Evolutionary conservation across 495 filamentous ascomycete species (phyloP), one percentile per base, ranked within the genome.

Genomic region (Annulohypoxylon stygium): DNA sequence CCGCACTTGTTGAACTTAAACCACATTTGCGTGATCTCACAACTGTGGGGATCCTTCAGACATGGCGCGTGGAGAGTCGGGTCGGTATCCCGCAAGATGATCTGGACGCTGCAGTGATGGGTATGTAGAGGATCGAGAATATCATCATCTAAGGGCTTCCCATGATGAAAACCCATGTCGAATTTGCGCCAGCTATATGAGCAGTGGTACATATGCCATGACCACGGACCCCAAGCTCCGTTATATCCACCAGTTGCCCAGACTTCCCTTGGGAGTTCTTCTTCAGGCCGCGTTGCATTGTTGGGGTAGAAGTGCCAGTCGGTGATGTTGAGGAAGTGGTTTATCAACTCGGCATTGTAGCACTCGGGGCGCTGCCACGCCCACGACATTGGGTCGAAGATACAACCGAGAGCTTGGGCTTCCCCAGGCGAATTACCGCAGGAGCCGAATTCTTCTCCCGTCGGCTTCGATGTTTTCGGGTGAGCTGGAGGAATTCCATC

Each of bases 341-440:
- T 30, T 23, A 70, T 60, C 5, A 70, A 50, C 23, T 64, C 67
- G 48, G 39, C 67, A 25, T 70, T 55, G 39, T 70, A 65, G 14
- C 51, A 55, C 51, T 55, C 51, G 10, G 61, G 68, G 4, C 53
- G 26, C 14, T 63, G 61, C 61, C 61, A 70, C 20, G 62, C 60
- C 61, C 61, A 70, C 0, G 53, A 64, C 61, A 70, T 70, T 1
- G 68, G 68, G 41, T 70, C 68, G 51, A 70, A 70, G 10, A 65
- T 26, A 39, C 68, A 70, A 0, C 68, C 60, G 11, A 65, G 39
- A 1, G 59, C 26, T n/a, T 65, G 37, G 6, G 60, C 60, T 30
- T 70, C 68, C 18, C 30, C 50, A 6, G 41, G 39, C 3, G 67
- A 63, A 23, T 55, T 41, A 10, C 67, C 67, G 36, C 67, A 70